phyloP scores from a whole-genome alignment of 2,329 filamentous ascomycete genomes.

The Lachnellula suecica region DNA sequence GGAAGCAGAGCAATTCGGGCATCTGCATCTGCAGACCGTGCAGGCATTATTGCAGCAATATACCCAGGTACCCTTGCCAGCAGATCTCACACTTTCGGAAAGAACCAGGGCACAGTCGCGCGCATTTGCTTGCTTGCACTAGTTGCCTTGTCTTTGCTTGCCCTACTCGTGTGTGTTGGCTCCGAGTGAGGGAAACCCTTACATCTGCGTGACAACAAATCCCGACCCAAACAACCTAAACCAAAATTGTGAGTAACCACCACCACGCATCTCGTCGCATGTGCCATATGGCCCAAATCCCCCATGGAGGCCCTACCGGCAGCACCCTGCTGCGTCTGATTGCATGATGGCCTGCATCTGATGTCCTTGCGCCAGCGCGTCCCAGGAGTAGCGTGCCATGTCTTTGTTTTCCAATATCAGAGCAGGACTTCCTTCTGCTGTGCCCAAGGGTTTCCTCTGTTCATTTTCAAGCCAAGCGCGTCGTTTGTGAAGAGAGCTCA shows the following conservation, averaged over 20 bases:
- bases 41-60: not conserved
- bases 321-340: constrained; percentile 3
- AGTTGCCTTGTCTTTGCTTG: too few species aligned
- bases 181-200: constrained; percentile 2
- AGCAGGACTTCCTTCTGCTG: not conserved
- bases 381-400: not conserved
- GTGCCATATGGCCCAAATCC: constrained; percentile 2
- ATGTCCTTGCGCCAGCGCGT: constrained; percentile 1
- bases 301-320: constrained; percentile 1
- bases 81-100: not conserved
- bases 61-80: not conserved
- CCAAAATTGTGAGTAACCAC: constrained; percentile 3
- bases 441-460: not conserved
- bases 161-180: too few species aligned
- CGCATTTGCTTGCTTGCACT: constrained; percentile 11
- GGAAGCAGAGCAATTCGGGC: too few species aligned
- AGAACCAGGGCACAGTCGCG: not conserved
- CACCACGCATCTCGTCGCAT: constrained; percentile 1
- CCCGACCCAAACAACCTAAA: not conserved
- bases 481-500: not conserved
- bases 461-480: not conserved
- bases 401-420: not conserved
- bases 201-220: constrained; percentile 12
- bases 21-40: too few species aligned
- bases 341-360: constrained; percentile 10